A percentile compares a stretch with the other conserved stretches of the same genome.
Conservation (phyloP, 306 rosid genomes). For the Pyrus communis region DNA sequence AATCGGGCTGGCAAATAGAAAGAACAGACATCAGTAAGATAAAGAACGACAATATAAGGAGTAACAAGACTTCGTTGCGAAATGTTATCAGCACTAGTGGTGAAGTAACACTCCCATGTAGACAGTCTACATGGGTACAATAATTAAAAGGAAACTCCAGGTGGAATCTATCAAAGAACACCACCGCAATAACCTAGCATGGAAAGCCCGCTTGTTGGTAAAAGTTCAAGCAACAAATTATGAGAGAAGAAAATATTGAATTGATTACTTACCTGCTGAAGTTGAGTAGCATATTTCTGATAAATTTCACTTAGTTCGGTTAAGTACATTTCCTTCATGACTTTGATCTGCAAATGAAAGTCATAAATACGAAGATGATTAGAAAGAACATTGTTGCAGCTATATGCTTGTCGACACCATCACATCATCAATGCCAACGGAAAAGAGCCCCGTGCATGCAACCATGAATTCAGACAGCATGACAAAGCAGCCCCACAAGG, state of each 20-base stretch:
- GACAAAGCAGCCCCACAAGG: too few relatives aligned
- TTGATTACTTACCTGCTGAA: conserved; percentile 50
- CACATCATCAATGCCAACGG: neutral
- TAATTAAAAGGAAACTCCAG: neutral
- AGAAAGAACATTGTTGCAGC: neutral
- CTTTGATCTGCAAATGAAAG: conserved; percentile 48
- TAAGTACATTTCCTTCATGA: conserved; percentile 55
- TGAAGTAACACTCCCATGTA: neutral
- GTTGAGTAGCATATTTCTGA: conserved; percentile 40
- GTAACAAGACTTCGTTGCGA: neutral
- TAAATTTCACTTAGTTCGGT: conserved; percentile 51
- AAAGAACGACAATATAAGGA: neutral
- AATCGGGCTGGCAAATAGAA: conserved; percentile 40
- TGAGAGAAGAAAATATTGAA: neutral
- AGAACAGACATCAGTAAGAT: conserved; percentile 11
- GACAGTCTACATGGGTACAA: neutral
- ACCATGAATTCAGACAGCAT: neutral
- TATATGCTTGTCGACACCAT: neutral
- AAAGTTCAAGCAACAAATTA: neutral
- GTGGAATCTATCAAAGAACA: neutral
- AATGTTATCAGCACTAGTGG: neutral
- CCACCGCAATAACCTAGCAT: neutral
- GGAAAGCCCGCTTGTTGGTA: conserved; percentile 1
- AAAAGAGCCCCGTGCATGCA: neutral
- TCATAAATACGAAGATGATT: conserved; percentile 12